Evolutionary conservation across 345 rosid genomes (phyloP).

Genomic region (Anastatica hierochuntica): DNA sequence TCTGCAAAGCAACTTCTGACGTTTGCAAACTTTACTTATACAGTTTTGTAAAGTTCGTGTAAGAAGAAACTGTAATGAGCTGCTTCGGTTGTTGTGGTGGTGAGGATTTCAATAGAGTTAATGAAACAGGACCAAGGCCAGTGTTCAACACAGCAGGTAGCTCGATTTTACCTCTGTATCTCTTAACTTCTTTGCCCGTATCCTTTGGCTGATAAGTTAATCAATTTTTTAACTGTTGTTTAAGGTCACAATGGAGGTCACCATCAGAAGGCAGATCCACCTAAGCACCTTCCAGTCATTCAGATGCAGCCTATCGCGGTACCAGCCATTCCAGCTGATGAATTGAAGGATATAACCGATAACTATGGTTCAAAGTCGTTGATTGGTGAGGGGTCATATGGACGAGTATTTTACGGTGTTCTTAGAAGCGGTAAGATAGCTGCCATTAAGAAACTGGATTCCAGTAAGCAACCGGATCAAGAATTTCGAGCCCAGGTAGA

Average conservation of each 20-base stretch:
- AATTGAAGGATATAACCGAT: constrained; percentile 54
- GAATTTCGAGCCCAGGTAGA: constrained; percentile 81
- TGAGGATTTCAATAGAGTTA: constrained; percentile 39
- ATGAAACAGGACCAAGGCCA: constrained; percentile 40
- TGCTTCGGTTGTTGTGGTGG: constrained; percentile 64
- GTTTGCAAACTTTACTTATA: background rate
- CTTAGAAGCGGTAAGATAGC: constrained; percentile 53
- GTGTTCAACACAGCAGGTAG: constrained; percentile 40
- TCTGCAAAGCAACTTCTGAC: background rate
- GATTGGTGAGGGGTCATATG: constrained; percentile 58
- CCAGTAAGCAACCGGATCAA: constrained; percentile 83
- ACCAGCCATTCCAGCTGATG: constrained; percentile 43
- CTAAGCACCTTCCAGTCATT: constrained; percentile 29
- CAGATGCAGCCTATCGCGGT: constrained; percentile 49
- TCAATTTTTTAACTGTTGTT: background rate
- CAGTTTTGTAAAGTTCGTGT: constrained; percentile 5
- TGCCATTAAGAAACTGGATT: constrained; percentile 83
- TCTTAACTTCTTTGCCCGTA: background rate
- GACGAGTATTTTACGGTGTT: constrained; percentile 76
- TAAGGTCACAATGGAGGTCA: constrained; percentile 44
- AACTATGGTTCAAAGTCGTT: constrained; percentile 39
- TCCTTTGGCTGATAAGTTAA: background rate
- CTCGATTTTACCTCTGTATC: background rate
- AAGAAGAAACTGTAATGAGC: constrained; percentile 39
- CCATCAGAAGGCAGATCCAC: constrained; percentile 30